Conservation (phyloP, 2,329 filamentous ascomycete genomes). For the Harringtonia lauricola region DNA sequence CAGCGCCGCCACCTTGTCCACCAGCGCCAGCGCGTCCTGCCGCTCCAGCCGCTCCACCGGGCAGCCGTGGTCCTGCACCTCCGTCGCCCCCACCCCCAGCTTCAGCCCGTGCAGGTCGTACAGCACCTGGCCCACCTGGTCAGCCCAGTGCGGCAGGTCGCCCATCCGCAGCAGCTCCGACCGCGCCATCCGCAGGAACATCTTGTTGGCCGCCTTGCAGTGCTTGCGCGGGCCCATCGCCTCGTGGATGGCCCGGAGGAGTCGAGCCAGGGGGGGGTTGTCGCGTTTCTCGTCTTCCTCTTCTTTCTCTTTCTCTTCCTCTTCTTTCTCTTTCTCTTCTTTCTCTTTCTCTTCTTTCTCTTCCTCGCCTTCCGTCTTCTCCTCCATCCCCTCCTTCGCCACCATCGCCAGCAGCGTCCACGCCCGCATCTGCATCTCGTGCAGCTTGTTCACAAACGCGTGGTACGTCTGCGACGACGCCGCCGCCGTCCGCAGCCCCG, state of each 20-base stretch:
- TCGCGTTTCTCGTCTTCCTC: constrained; percentile 16
- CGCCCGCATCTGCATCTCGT: constrained; percentile 76
- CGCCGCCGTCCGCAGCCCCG: constrained; percentile 49
- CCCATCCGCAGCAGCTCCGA: constrained; percentile 70
- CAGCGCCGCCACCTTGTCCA: constrained; percentile 74
- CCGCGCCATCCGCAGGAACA: constrained; percentile 82
- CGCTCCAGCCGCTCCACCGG: constrained; percentile 67
- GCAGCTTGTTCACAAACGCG: constrained; percentile 55
- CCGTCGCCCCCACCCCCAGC: constrained; percentile 55
- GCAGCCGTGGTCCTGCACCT: constrained; percentile 71
- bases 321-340: not conserved
- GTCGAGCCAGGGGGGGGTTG: constrained; percentile 57
- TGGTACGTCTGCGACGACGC: constrained; percentile 44
- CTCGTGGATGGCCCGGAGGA: constrained; percentile 71
- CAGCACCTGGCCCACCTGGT: constrained; percentile 75
- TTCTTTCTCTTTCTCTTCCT: constrained; percentile 37
- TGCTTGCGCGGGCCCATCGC: constrained; percentile 73
- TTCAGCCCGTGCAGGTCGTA: constrained; percentile 76
- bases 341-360: not conserved
- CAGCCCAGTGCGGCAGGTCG: constrained; percentile 71
- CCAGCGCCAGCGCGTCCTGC: constrained; percentile 66
- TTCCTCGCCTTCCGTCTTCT: not conserved
- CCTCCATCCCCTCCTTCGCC: constrained; percentile 56
- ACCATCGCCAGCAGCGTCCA: constrained; percentile 84
- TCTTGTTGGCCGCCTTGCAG: constrained; percentile 76